Conservation (phyloP, 2,329 filamentous ascomycete genomes). For the Aschersonia sp. region DNA sequence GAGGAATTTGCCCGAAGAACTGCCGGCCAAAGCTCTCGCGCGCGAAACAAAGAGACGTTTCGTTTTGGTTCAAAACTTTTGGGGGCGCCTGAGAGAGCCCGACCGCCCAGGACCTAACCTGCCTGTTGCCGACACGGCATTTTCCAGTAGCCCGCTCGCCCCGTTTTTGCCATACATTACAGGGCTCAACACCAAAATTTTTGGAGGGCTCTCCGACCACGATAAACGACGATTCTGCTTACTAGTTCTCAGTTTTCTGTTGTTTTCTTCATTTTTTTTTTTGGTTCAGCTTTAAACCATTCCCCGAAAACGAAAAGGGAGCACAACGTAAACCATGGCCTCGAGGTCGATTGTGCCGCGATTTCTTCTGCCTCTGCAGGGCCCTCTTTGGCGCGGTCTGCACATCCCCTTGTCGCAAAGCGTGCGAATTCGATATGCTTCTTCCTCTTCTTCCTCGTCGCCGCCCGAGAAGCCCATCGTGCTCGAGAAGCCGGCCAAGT, state of each 20-base stretch:
- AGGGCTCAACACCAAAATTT: no score
- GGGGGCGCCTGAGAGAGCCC: no score
- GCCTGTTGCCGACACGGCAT: no score
- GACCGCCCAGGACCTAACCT: no score
- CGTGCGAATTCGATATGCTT: constrained; percentile 20
- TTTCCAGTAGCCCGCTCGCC: no score
- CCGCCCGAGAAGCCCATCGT: constrained; percentile 43
- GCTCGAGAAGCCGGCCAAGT: constrained; percentile 76
- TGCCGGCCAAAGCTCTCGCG: constrained; percentile 5
- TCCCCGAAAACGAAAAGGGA: not conserved
- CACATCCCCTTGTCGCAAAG: constrained; percentile 19
- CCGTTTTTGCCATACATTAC: no score
- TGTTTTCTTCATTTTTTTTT: not conserved
- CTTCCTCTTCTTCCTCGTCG: constrained; percentile 9
- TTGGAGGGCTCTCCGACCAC: no score
- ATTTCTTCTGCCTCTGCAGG: constrained; percentile 52
- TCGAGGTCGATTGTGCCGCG: constrained; percentile 43
- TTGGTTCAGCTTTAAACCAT: no score
- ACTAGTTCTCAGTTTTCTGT: no score
- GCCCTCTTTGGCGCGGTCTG: constrained; percentile 37
- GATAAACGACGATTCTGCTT: no score
- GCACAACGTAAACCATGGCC: constrained; percentile 18
- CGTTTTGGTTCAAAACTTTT: not conserved
- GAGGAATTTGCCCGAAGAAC: not conserved
- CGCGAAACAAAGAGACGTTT: not conserved